Evolutionary conservation across 1,284 basidiomycete species (phyloP).

Genomic region (Erythrobasidium hasegawianum): DNA sequence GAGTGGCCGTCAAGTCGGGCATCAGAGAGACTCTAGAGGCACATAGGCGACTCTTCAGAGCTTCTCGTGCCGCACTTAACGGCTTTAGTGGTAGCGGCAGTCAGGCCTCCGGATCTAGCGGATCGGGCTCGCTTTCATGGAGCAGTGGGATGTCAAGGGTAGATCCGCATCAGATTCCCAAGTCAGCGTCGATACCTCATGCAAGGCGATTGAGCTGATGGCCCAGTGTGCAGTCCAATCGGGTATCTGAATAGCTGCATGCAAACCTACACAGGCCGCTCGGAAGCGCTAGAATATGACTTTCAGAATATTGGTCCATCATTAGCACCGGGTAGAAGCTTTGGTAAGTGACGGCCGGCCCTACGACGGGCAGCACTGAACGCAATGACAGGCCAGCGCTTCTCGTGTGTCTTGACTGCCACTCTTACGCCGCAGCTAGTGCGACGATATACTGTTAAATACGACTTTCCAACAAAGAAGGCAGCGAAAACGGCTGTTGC

Average conservation of each 20-base stretch:
- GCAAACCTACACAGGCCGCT: not conserved
- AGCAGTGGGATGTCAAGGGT: too few relatives aligned
- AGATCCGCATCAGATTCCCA: too few relatives aligned
- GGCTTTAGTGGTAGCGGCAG: not conserved
- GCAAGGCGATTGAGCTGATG: too few relatives aligned
- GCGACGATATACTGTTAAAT: not conserved
- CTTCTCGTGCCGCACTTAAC: slow-evolving; percentile 2
- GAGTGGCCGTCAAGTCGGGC: slow-evolving; percentile 11
- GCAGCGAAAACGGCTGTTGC: slow-evolving; percentile 29
- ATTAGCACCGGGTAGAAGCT: not conserved
- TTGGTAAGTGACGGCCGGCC: too few relatives aligned
- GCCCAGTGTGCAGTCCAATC: slow-evolving; percentile 8
- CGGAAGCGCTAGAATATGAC: slow-evolving; percentile 1
- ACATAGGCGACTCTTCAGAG: not conserved
- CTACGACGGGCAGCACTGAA: too few relatives aligned
- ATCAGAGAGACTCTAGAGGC: slow-evolving; percentile 11
- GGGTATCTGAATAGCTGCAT: slow-evolving; percentile 15
- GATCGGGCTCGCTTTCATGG: too few relatives aligned
- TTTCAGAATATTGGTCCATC: not conserved
- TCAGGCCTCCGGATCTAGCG: not conserved
- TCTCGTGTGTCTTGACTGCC: slow-evolving; percentile 4
- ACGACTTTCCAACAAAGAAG: slow-evolving; percentile 16
- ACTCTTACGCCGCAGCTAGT: not conserved
- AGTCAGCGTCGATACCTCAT: too few relatives aligned
- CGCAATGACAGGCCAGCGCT: slow-evolving; percentile 6